Evolutionary conservation across 345 rosid genomes (phyloP).

Genomic region (Melaleuca alternifolia): DNA sequence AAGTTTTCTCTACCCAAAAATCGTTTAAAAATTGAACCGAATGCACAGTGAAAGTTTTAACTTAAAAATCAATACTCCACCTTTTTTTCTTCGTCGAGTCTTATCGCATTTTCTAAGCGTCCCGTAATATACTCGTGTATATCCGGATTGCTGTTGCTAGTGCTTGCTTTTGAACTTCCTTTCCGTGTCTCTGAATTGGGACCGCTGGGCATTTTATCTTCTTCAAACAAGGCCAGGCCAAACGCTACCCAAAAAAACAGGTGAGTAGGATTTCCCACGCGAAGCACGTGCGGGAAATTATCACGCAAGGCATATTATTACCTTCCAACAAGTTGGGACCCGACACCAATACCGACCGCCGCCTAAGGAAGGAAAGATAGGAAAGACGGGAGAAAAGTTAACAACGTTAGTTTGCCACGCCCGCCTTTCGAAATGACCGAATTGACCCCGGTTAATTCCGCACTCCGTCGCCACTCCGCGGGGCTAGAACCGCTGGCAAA

Average conservation of each 20-base stretch:
- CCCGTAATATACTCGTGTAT: not conserved
- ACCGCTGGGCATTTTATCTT: not conserved
- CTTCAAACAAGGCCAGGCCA: not conserved
- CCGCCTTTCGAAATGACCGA: not conserved
- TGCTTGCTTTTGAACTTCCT: not conserved
- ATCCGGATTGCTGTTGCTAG: not conserved
- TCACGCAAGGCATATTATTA: not conserved
- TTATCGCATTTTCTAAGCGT: not conserved
- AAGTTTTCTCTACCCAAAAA: too few species aligned
- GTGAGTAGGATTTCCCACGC: not conserved
- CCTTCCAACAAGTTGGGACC: not conserved
- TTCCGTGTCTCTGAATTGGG: not conserved
- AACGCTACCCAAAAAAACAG: not conserved
- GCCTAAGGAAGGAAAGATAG: rapidly evolving
- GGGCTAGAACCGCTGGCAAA: not conserved
- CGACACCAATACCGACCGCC: not conserved
- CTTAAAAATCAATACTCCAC: not conserved
- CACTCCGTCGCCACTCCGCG: not conserved
- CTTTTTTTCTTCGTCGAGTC: not conserved
- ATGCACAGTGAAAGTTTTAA: too few species aligned
- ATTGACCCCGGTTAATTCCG: not conserved
- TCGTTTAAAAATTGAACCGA: too few species aligned
- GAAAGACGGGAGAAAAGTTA: not conserved
- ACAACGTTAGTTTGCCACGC: too few species aligned
- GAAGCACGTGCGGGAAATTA: not conserved